Base-by-base conservation (phyloP, 2,329 filamentous ascomycete species). In the Penicillium sp. region DNA sequence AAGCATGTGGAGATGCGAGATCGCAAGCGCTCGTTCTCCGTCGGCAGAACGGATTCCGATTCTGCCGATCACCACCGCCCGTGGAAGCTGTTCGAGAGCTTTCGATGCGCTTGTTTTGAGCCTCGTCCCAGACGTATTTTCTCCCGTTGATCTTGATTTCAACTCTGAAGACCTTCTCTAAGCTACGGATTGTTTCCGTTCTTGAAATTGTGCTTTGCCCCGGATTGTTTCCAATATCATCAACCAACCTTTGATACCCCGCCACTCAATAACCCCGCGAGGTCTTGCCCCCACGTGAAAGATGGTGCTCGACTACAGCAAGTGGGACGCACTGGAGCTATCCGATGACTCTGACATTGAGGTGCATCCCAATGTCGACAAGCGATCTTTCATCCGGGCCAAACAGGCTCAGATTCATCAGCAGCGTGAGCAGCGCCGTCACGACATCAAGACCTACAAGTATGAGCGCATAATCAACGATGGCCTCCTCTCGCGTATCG, bases 291-390 rank as follows among this genome's bases (percentile, higher is more conserved):
- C 15, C 31, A 50, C 43, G 17, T 58, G 62, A 72, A 67, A 67
- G 17, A 83, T 83, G 82, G 81, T 82, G n/a, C 81, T 90, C 63
- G 85, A 90, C 71, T 90, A 85, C 71, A 84, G 82, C 72, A 85
- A 85, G 74, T 85, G 83, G 83, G 83, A 98, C 75, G 89, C 90
- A 60, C 86, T 99, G 73, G 95, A 99, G 87, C 88, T 99, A 74
- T 96, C 92, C 72, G 95, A 99, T 78, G 95, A 99, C 79, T 97
- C 92, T 54, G 95, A 99, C 73, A 89, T 99, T 70, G 95, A 99
- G 80, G 95, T 98, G 54, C 95, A 99, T 78, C 95, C 95, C 61
- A 99, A 99, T 75, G 95, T 99, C 75, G 95, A 99, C 81, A 99
- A 99, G 78, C 87, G 90, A 54, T 98, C 94, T 62, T 99, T 99